phyloP scores from a whole-genome alignment of 202 grass and related monocot species.

The Schoenoplectus triqueter region DNA sequence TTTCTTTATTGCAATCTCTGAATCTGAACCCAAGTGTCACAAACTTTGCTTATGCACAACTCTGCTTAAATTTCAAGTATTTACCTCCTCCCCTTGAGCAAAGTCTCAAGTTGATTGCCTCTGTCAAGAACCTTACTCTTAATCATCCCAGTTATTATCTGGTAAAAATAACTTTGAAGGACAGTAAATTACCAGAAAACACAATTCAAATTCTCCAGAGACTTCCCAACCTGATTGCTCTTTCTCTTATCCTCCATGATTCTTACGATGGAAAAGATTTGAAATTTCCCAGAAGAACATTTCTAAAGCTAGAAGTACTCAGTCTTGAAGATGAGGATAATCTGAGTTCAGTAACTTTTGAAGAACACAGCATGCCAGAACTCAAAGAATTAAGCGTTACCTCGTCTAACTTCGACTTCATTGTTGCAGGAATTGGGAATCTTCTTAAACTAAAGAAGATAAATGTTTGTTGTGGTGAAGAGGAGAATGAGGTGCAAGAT shows the following conservation, averaged over 20 bases:
- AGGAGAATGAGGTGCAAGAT: neutral
- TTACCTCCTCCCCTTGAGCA: neutral
- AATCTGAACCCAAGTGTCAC: neutral
- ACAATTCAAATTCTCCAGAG: constrained; percentile 27
- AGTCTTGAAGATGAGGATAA: constrained; percentile 3
- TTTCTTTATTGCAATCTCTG: constrained; percentile 6
- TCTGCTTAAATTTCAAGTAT: constrained; percentile 5
- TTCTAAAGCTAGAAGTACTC: neutral
- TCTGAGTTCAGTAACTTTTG: constrained; percentile 17
- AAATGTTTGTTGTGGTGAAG: neutral
- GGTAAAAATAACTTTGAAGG: constrained; percentile 19
- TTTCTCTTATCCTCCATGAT: neutral
- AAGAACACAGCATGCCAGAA: constrained; percentile 18
- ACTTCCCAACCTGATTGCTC: constrained; percentile 1
- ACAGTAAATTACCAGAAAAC: constrained; percentile 13
- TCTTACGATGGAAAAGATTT: neutral
- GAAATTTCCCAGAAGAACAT: neutral
- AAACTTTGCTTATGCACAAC: constrained; percentile 15
- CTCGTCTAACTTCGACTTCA: neutral
- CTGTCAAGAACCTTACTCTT: neutral
- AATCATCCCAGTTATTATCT: constrained; percentile 12
- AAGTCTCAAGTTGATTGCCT: constrained; percentile 16
- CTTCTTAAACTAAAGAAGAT: constrained; percentile 24
- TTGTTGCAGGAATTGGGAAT: neutral
- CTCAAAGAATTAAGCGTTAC: constrained; percentile 13